Percentiles rank a stretch among this genome's conserved stretches.
Conservation (phyloP, 805 yeast genomes). For the Candida ponderosae region DNA sequence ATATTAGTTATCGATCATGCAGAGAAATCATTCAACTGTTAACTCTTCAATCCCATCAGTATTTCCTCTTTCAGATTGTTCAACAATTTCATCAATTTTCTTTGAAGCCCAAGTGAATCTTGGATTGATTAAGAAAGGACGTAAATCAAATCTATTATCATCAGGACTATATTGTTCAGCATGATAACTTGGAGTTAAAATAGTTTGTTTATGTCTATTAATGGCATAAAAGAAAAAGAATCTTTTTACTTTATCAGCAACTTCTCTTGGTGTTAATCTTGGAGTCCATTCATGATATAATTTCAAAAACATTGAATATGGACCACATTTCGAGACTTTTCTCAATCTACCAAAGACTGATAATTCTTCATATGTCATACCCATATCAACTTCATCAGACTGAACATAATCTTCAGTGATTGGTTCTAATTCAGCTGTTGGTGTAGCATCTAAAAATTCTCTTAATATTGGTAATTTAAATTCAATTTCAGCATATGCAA, state of each 20-base stretch:
- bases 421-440: conserved; percentile 98
- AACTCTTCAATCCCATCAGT: conserved; percentile 25
- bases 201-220: conserved; percentile 95
- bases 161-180: conserved; percentile 98
- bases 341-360: conserved; percentile 86
- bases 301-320: conserved; percentile 88
- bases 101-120: conserved; percentile 83
- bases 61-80: conserved; percentile 37
- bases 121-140: conserved; percentile 94
- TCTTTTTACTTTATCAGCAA: conserved; percentile 86
- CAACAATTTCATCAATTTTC: conserved; percentile 77
- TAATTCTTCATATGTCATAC: conserved; percentile 92
- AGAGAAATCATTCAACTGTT: conserved; percentile 40
- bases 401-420: conserved; percentile 88
- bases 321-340: conserved; percentile 92
- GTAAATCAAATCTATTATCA: conserved; percentile 89
- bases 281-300: conserved; percentile 91
- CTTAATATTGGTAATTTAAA: conserved; percentile 72
- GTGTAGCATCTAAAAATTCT: conserved; percentile 83
- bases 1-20: too few relatives aligned
- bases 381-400: conserved; percentile 97
- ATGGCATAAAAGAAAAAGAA: conserved; percentile 93
- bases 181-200: conserved; percentile 94
- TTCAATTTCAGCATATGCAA: conserved; percentile 62
- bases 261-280: conserved; percentile 68